A percentile compares a stretch with the other conserved stretches of the same genome.
Conservation (phyloP, 1,139 yeast species). For the Magnusiomyces tetraspermus region DNA sequence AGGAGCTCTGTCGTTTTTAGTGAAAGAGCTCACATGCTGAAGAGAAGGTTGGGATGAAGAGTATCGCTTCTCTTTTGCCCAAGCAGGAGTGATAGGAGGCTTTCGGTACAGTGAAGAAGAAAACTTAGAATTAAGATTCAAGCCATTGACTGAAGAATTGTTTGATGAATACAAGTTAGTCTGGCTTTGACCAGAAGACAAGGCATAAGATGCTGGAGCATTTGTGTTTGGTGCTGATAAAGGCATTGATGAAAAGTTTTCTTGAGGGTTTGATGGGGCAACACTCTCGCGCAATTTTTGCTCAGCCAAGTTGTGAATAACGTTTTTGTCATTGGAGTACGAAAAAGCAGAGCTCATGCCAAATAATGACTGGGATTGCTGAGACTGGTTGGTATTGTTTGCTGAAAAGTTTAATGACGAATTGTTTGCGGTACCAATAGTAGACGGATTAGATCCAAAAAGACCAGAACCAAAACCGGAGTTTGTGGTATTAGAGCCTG, state of each 20-base stretch:
- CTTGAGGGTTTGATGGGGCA: background rate
- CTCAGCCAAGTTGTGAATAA: background rate
- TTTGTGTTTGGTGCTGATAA: background rate
- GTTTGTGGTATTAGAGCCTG: no score
- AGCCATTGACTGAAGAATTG: no score
- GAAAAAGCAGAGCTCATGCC: conserved; percentile 4
- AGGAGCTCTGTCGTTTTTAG: conserved; percentile 10
- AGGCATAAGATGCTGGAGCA: background rate
- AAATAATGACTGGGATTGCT: conserved; percentile 2
- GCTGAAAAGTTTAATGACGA: conserved; percentile 19
- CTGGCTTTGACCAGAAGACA: background rate
- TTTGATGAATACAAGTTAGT: no score
- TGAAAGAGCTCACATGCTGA: conserved; percentile 15
- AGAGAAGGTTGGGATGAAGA: conserved; percentile 6
- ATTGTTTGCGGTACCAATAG: conserved; percentile 1
- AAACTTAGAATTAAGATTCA: background rate
- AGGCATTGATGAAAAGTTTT: background rate
- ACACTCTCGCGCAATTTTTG: background rate
- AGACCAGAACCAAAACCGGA: no score
- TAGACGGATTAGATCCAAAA: background rate
- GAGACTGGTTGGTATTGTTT: conserved; percentile 4
- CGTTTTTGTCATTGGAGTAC: background rate
- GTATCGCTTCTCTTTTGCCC: conserved; percentile 13
- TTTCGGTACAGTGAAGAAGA: conserved; percentile 1
- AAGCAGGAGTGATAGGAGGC: conserved; percentile 7